These are phyloP conservation scores for Beauveria rudraprayagi DNA, from an alignment of 2,329 filamentous ascomycete species.

Conservation along the genomic window DNA sequence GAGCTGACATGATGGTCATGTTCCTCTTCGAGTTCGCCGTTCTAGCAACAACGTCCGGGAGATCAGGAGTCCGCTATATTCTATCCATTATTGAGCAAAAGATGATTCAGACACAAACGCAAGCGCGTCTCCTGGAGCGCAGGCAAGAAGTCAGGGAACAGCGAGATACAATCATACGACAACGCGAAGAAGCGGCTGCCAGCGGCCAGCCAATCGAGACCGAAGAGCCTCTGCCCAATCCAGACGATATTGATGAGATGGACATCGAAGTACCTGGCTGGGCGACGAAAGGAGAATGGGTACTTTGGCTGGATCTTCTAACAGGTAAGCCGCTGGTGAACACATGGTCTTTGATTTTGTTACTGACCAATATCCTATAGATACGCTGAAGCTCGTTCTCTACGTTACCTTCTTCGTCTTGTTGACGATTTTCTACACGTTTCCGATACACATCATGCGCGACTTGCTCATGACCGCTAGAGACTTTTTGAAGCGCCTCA, in stretches of 20 bases:
- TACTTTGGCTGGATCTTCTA: conserved; percentile 78
- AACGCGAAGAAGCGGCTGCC: conserved; percentile 39
- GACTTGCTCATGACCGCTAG: conserved; percentile 91
- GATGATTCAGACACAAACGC: conserved; percentile 67
- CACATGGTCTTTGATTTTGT: not conserved
- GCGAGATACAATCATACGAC: conserved; percentile 42
- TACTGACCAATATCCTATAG: conserved; percentile 34
- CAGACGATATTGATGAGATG: conserved; percentile 80
- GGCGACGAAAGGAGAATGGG: conserved; percentile 91
- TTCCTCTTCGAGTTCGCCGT: conserved; percentile 97
- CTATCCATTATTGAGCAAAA: conserved; percentile 71
- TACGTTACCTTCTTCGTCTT: conserved; percentile 92
- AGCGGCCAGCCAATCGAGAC: conserved; percentile 44
- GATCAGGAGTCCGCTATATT: conserved; percentile 70
- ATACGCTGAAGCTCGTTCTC: conserved; percentile 83
- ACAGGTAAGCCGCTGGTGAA: conserved; percentile 49
- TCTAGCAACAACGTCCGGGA: conserved; percentile 68
- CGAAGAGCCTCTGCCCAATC: conserved; percentile 47
- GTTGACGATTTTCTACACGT: conserved; percentile 84
- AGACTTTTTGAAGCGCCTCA: conserved; percentile 84
- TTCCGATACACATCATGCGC: conserved; percentile 93
- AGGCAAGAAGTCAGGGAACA: conserved; percentile 58
- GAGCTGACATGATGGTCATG: conserved; percentile 99
- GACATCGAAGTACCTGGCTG: conserved; percentile 93
- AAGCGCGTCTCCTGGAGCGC: conserved; percentile 57